A percentile compares a stretch with the other conserved stretches of the same genome.
Conservation (phyloP, 1,284 basidiomycete genomes). For the Phylloboletellus chloephorus region DNA sequence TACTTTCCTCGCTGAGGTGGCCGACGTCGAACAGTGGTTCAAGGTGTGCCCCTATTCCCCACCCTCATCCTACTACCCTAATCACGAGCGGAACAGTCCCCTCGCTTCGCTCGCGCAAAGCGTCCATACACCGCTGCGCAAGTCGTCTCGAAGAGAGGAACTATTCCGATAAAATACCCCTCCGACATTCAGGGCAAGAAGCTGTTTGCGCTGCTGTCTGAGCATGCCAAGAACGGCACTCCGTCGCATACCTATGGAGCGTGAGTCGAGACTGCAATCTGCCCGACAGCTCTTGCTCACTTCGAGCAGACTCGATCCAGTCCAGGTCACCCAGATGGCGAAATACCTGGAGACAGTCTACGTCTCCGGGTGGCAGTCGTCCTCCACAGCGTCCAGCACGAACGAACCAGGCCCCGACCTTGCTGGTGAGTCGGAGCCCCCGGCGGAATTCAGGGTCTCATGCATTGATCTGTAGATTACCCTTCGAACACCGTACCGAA, state of each 20-base stretch:
- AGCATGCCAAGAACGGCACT: conserved; percentile 66
- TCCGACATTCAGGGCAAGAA: conserved; percentile 87
- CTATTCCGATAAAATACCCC: conserved; percentile 80
- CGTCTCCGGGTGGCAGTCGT: conserved; percentile 96
- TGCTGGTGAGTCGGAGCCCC: conserved; percentile 56
- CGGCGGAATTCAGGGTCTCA: not conserved
- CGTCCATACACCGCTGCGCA: conserved; percentile 92
- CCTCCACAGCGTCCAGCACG: conserved; percentile 85
- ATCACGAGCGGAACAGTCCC: conserved; percentile 45
- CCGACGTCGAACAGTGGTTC: conserved; percentile 87
- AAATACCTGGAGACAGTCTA: conserved; percentile 98
- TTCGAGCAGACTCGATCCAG: conserved; percentile 78
- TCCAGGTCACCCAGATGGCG: conserved; percentile 98
- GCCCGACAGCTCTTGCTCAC: not conserved
- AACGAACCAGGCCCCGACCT: conserved; percentile 98
- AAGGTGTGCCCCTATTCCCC: conserved; percentile 53
- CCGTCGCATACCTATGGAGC: conserved; percentile 96
- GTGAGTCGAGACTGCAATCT: conserved; percentile 49
- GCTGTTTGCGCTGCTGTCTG: conserved; percentile 66
- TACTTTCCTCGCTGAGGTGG: conserved; percentile 77
- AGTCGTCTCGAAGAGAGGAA: conserved; percentile 93
- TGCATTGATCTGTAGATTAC: conserved; percentile 53
- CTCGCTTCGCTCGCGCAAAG: conserved; percentile 80
- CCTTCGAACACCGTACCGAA: conserved; percentile 93
- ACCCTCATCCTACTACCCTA: not conserved